These are phyloP conservation scores for Arthrinium phaeospermum DNA, from an alignment of 2,329 filamentous ascomycete species.

Conservation along the genomic window DNA sequence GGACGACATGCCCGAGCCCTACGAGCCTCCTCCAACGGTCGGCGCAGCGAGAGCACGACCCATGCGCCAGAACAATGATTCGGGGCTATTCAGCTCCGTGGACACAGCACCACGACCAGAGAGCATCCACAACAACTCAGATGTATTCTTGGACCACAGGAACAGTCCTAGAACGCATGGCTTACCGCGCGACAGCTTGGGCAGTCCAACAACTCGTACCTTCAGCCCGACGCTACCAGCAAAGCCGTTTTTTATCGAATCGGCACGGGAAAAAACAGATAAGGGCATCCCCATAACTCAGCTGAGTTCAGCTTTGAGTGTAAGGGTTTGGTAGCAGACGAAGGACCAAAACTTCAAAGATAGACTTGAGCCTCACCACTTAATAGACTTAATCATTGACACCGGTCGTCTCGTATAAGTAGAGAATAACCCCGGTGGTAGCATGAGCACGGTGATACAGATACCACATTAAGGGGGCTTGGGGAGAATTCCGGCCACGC, in stretches of 20 bases:
- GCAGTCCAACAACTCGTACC: background rate
- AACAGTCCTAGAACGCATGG: background rate
- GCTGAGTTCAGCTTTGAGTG: background rate
- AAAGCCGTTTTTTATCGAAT: constrained; percentile 14
- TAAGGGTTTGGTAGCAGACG: constrained; percentile 5
- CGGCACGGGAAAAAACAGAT: background rate
- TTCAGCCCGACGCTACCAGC: constrained; percentile 13
- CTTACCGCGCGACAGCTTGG: background rate
- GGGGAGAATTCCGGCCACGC: background rate
- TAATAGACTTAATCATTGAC: background rate
- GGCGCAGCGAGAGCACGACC: background rate
- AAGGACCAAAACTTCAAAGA: background rate
- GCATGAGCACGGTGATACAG: background rate
- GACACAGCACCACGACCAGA: background rate
- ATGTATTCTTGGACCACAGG: background rate
- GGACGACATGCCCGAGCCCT: background rate
- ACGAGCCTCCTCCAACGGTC: constrained; percentile 17
- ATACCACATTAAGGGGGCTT: background rate
- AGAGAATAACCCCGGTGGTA: background rate
- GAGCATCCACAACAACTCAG: background rate
- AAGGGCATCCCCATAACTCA: background rate
- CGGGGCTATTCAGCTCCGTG: background rate
- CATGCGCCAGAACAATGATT: background rate
- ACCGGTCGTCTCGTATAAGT: background rate
- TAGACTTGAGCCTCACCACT: background rate